A percentile compares a stretch with the other conserved stretches of the same genome.
These are phyloP conservation scores for Carpinus fangiana DNA, from an alignment of 306 rosid species.

Conservation along the genomic window DNA sequence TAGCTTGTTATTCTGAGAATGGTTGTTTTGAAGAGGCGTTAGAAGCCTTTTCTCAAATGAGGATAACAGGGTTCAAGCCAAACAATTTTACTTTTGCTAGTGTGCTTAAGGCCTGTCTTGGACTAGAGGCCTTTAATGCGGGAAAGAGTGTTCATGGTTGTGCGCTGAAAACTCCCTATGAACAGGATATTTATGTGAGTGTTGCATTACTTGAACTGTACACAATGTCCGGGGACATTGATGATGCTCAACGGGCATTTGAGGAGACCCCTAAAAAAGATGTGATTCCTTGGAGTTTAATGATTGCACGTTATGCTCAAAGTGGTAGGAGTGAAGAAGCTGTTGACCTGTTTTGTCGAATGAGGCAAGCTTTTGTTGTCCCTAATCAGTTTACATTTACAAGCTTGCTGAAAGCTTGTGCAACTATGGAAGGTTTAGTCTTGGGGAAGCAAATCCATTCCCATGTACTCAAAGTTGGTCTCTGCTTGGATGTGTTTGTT, in stretches of 20 bases:
- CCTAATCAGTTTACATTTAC: conserved; percentile 51
- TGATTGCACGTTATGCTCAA: conserved; percentile 50
- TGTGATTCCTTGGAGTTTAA: conserved; percentile 57
- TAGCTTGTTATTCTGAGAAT: conserved; percentile 49
- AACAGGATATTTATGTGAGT: conserved; percentile 46
- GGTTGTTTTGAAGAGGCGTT: conserved; percentile 41
- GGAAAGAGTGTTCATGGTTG: conserved; percentile 45
- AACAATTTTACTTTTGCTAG: conserved; percentile 50
- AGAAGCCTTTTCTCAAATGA: conserved; percentile 39
- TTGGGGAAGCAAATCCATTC: conserved; percentile 46
- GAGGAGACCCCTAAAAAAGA: conserved; percentile 44
- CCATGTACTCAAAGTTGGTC: conserved; percentile 39
- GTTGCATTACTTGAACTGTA: conserved; percentile 51
- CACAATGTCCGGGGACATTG: conserved; percentile 32
- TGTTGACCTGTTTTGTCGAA: conserved; percentile 39
- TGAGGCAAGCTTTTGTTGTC: conserved; percentile 45
- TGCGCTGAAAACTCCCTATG: conserved; percentile 41
- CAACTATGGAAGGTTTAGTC: conserved; percentile 31
- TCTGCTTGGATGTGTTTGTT: conserved; percentile 41
- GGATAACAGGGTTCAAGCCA: conserved; percentile 45
- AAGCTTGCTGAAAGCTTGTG: conserved; percentile 53
- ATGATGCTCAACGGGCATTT: conserved; percentile 37
- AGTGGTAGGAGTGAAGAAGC: conserved; percentile 46
- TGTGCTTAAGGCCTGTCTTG: conserved; percentile 48
- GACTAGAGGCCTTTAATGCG: conserved; percentile 30